Evolutionary conservation across 108 stramenopile genomes (phyloP), one percentile per base, ranked within the genome.

Genomic region (Parietichytrium sp.): DNA sequence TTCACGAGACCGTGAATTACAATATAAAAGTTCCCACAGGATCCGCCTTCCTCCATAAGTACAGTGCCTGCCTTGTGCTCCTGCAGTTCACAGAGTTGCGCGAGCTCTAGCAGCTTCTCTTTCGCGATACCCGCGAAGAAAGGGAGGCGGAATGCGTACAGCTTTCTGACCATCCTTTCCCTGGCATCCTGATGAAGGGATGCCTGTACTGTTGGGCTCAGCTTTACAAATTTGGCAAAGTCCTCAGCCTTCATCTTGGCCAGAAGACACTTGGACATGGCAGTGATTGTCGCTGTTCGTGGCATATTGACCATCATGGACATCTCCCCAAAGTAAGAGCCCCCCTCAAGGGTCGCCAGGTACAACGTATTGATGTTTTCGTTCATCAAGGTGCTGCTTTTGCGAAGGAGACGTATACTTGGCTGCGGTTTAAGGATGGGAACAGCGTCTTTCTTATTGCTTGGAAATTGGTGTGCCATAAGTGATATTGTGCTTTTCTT

Each of bases 291-390:
- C 2, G 61, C 61, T 10, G 61, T 72, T 10, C 61, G 61, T 6
- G 61, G 61, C 29, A 72, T 72, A 10, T 38, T 33, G 23, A 45
- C 61, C 61, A 72, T 72, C 38, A 72, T 16, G 8, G 61, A 8
- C 61, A 72, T 72, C 42, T 72, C 61, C 6, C 61, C 61, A 72
- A 72, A 72, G 42, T 72, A 72, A 31, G 61, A 72, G 42, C 61
- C 61, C 13, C 38, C 16, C 38, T 0, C 61, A 27, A 72, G 23
- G 38, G 18, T 72, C 2, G 38, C 61, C 8, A 72, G 20, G 16
- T n/a, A 6, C 1, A 72, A 33, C 6, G 16, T 10, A 25, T 72
- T 42, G 15, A 6, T 42, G 6, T 47, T 6, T n/a, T 33, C 38
- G 6, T 18, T 20, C 20, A 72, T 20, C 29, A 72, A 38, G 33